These are phyloP conservation scores for Periconia sp. DNA, from an alignment of 2,329 filamentous ascomycete genomes.

Conservation along the genomic window DNA sequence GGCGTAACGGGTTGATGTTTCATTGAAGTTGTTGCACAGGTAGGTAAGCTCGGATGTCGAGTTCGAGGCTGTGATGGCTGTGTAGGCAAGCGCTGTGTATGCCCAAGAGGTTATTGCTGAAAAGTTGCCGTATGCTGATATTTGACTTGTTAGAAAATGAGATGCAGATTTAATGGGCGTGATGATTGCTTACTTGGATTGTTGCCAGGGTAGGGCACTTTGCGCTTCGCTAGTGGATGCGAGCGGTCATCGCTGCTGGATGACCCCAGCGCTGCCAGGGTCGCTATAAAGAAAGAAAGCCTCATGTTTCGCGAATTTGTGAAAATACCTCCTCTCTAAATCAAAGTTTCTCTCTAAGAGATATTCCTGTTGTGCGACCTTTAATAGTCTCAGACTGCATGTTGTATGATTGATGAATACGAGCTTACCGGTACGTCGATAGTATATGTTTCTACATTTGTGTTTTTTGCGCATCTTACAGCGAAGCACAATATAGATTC, in stretches of 20 bases:
- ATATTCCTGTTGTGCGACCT: too few species aligned
- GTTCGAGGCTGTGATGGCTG: constrained; percentile 6
- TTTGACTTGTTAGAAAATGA: neutral
- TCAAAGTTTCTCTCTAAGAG: neutral
- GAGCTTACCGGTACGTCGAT: neutral
- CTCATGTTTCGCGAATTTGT: neutral
- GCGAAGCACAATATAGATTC: neutral
- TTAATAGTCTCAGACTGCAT: neutral
- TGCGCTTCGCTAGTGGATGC: neutral
- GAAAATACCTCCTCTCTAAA: too few species aligned
- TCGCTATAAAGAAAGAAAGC: neutral
- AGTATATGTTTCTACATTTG: neutral
- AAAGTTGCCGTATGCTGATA: constrained; percentile 9
- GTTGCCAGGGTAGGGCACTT: constrained; percentile 4
- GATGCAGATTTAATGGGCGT: neutral
- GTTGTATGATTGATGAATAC: neutral
- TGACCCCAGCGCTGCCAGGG: neutral
- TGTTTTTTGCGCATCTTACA: neutral
- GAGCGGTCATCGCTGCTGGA: neutral
- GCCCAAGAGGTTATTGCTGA: constrained; percentile 9
- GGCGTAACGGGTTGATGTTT: constrained; percentile 1
- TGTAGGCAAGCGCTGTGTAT: constrained; percentile 8
- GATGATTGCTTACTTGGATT: constrained; percentile 1
- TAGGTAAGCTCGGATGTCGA: constrained; percentile 7
- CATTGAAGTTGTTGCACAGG: constrained; percentile 8